Evolutionary conservation across 768 basidiomycete species (phyloP), one percentile per base, ranked within the genome.

Genomic region (Podaxis pistillaris): DNA sequence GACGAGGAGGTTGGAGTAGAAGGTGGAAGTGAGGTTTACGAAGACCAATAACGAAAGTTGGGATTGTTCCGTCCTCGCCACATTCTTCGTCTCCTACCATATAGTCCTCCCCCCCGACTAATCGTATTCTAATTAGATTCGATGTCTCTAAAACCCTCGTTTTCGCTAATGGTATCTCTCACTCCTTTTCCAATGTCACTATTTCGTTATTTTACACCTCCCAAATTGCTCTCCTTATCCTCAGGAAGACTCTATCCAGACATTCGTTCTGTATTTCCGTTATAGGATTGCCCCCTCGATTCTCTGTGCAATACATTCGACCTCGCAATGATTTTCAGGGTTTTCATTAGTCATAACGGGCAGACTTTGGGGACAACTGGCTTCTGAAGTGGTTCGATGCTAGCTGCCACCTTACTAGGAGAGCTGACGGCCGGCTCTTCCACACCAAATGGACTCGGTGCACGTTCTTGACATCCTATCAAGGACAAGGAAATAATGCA

Each of bases 391-490:
- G 9, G 19, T 46, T 46, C 17, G 7, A 19, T 46, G 19, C n/a
- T 19, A 19, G 7, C 19, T 19, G 5, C 19, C 17, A 4, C 44
- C 6, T n/a, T 19, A 6, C 44, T 19, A 46, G 44, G 19, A 46
- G 44, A 46, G 2, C 19, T 46, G 44, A 9, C 5, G 7, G 9
- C 7, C 19, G 19, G 2, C n/a, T 9, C 19, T 46, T 17, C 17
- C 44, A 46, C 17, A 6, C 67, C 75, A 53, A 70, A 76, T 62
- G 86, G 86, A 2, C 72, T 82, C 0, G 74, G 83, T 51, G 88
- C 87, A 66, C 59, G 81, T 69, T 24, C 9, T 22, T 24, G 63
- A 57, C 26, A 5, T n/a, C 41, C 28, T 40, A 26, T 9, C 55
- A 57, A 28, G n/a, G 26, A 33, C 13, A 19, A 56, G 17, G 30